Evolutionary conservation across 148 eudicot genomes (phyloP).

Genomic region (Cornus controversa): DNA sequence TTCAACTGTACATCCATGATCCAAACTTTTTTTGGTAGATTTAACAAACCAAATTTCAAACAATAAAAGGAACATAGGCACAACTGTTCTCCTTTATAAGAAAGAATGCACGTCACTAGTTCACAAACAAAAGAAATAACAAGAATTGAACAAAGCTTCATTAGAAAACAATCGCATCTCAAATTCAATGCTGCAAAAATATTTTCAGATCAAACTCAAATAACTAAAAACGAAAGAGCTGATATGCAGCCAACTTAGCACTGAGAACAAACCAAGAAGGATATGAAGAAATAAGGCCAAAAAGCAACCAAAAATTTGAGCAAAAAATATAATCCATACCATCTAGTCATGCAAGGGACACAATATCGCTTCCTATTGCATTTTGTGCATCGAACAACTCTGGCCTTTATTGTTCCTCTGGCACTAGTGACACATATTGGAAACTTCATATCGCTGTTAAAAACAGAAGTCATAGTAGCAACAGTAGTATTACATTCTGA

Average conservation of each 20-base stretch:
- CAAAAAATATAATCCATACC: slow-evolving; percentile 16
- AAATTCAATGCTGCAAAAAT: no score
- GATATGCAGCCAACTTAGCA: background rate
- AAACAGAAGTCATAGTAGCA: background rate
- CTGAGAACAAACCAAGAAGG: background rate
- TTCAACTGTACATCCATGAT: no score
- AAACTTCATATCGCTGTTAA: slow-evolving; percentile 29
- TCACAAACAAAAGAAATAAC: background rate
- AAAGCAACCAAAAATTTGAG: background rate
- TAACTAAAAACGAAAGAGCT: background rate
- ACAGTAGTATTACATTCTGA: background rate
- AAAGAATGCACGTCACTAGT: no score
- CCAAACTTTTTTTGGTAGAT: no score
- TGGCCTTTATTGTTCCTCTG: slow-evolving; percentile 54
- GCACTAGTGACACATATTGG: slow-evolving; percentile 56
- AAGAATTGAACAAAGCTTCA: background rate
- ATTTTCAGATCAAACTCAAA: background rate
- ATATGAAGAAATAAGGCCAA: background rate
- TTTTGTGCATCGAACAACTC: slow-evolving; percentile 41
- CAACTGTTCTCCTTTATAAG: no score
- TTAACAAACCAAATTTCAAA: no score
- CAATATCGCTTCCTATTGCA: slow-evolving; percentile 46
- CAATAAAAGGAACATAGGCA: background rate
- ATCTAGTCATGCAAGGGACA: slow-evolving; percentile 31
- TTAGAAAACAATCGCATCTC: background rate